phyloP scores from a whole-genome alignment of 768 basidiomycete species.

The Tricholoma terreum region DNA sequence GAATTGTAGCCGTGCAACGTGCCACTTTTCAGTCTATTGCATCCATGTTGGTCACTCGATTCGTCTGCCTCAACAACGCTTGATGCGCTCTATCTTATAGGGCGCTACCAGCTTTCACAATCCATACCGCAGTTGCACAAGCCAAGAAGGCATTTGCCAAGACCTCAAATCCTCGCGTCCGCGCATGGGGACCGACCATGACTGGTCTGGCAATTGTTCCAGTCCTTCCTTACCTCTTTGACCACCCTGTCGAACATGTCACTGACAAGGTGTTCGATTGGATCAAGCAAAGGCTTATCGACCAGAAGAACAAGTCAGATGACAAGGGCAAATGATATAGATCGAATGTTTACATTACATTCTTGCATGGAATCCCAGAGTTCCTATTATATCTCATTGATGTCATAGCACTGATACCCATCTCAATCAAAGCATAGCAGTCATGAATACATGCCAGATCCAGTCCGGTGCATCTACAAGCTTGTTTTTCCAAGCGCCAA shows the following conservation, averaged over 20 bases:
- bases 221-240: constrained; percentile 70
- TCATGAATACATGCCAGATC: constrained; percentile 1
- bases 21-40: constrained; percentile 80
- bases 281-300: constrained; percentile 56
- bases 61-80: constrained; percentile 3
- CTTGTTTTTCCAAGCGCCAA: constrained; percentile 58
- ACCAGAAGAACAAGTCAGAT: constrained; percentile 25
- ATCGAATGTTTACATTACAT: neutral
- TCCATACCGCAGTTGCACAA: constrained; percentile 77
- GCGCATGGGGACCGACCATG: constrained; percentile 72
- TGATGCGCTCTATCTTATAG: constrained; percentile 32
- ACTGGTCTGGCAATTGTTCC: constrained; percentile 76
- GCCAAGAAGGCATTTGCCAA: constrained; percentile 65
- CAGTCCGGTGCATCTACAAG: constrained; percentile 24
- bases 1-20: constrained; percentile 71
- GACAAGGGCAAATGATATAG: constrained; percentile 10
- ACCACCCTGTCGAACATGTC: constrained; percentile 73
- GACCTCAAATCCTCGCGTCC: constrained; percentile 53
- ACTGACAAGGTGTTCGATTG: constrained; percentile 70
- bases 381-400: neutral
- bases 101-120: constrained; percentile 82
- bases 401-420: constrained; percentile 9
- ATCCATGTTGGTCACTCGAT: constrained; percentile 57
- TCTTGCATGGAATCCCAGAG: neutral
- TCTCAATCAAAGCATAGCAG: constrained; percentile 6